Evolutionary conservation across 2,329 filamentous ascomycete genomes (phyloP), one percentile per base, ranked within the genome.

Genomic region (Colletotrichum nymphaeae): DNA sequence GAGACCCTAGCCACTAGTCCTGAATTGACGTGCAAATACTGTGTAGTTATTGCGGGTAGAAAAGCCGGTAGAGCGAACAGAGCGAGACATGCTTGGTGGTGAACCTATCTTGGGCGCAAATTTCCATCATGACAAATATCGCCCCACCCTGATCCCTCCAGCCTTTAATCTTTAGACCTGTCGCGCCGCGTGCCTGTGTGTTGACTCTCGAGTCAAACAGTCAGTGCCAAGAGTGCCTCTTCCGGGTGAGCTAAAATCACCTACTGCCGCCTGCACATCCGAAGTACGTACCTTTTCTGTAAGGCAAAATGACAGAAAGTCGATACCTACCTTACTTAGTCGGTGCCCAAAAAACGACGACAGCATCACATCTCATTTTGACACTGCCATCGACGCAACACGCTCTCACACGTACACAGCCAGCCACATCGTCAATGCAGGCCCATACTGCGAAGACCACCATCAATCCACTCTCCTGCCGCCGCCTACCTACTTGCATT

Each of bases 61-160:
- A 42, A 42, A 14, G 32, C 19, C 19, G 16, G 42, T 49, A 22
- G 28, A 37, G 30, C 32, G 30, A 56, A 7, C 26, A 64, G 52
- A 32, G 53, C 6, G 26, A 66, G 52, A 59, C 12, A 46, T 30
- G 32, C 26, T 32, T 30, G 56, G 42, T 30, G 56, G 42, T 49
- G 42, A 49, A 28, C 30, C 22, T 55, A 30, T 67, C 55, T 67
- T 60, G 46, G 32, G 28, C 22, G n/a, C 9, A 37, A 55, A 60
- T 14, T 26, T 12, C 62, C 19, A 52, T 46, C 55, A 71, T 71
- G 68, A 71, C 68, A 71, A 71, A 71, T 71, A 42, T 16, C 42
- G 35, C 16, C 42, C 14, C 42, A n/a, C 24, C 56, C 19, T 49
- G 42, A 19, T 49, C 42, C 42, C 5, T 9, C 19, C 19, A n/a